Conservation (phyloP, 768 basidiomycete genomes). For the Leucocoprinus birnbaumii region DNA sequence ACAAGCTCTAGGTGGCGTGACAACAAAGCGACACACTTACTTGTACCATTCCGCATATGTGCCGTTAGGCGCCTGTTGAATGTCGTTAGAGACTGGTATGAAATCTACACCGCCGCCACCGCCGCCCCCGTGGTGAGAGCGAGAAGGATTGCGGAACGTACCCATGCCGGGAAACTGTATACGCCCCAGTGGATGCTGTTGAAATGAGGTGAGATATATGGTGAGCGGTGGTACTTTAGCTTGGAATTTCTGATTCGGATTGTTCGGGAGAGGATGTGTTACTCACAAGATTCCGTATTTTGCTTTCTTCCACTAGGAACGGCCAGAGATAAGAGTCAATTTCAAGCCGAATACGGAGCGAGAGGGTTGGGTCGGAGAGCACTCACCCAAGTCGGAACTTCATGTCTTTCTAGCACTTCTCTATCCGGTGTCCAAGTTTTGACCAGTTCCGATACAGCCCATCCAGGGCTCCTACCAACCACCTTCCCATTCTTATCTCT, state of each 20-base stretch:
- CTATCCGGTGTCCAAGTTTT: conserved; percentile 37
- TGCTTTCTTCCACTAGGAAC: conserved; percentile 42
- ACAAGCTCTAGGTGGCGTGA: background rate
- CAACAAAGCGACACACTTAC: conserved; percentile 25
- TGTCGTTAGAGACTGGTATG: no score
- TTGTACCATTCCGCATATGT: conserved; percentile 57
- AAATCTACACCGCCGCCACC: no score
- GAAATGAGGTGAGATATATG: conserved; percentile 3
- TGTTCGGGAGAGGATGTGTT: background rate
- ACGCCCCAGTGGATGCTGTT: conserved; percentile 48
- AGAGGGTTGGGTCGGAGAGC: no score
- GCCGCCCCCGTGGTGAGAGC: no score
- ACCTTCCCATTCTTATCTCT: conserved; percentile 29
- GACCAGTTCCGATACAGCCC: conserved; percentile 33
- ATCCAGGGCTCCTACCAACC: conserved; percentile 32
- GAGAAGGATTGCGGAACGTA: conserved; percentile 12
- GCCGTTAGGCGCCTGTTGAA: conserved; percentile 30
- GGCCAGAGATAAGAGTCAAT: no score
- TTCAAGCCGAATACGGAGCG: no score
- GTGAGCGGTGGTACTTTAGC: background rate
- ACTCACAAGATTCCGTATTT: conserved; percentile 58
- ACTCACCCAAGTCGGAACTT: conserved; percentile 53
- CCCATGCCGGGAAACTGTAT: conserved; percentile 46
- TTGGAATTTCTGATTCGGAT: no score
- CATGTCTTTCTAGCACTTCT: conserved; percentile 37